Evolutionary conservation across 2,329 filamentous ascomycete genomes (phyloP), one percentile per base, ranked within the genome.

Genomic region (Diaporthe citri): DNA sequence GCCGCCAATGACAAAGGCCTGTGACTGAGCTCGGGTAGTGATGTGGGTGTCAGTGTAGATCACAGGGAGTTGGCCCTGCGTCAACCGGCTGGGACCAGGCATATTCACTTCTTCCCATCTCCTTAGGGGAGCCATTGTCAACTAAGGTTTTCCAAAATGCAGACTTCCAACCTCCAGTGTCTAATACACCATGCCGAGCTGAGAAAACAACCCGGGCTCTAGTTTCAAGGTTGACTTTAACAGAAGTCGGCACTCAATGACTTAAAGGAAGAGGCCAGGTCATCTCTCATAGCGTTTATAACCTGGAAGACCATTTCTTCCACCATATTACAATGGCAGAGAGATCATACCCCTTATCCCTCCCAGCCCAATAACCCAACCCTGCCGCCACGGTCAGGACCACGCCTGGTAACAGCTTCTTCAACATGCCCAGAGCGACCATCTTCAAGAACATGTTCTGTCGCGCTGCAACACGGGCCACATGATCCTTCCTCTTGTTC

Each of bases 401-500:
- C 25, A 66, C 62, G 12, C 28, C 62, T n/a, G 43, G 62, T 43
- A 34, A 36, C 20, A 66, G 12, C 46, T 52, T 51, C 12, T 67
- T 67, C 22, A 52, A 17, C 62, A 67, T 39, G 6, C 46, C 62
- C 22, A 67, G 46, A 36, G 62, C 62, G 31, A 67, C 22, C 31
- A 52, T 67, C 34, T 28, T 67, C 46, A 52, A 28, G 17, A 67
- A 67, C 64, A 67, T 25, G 8, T 52, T 67, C 46, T 67, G 64
- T 3, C 64, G 64, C 64, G 43, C 46, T 36, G 43, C 43, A 52
- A 67, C 46, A 25, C 62, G 31, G 6, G 62, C 62, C 20, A 67
- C 43, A 28, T 67, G 62, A 2, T 52, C 62, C 20, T 67, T 52
- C 31, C 62, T 51, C 9, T 71, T 71, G 46, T 76, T 76, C 17